phyloP scores from a whole-genome alignment of 108 stramenopile genomes.

The Nitzschia palea region DNA sequence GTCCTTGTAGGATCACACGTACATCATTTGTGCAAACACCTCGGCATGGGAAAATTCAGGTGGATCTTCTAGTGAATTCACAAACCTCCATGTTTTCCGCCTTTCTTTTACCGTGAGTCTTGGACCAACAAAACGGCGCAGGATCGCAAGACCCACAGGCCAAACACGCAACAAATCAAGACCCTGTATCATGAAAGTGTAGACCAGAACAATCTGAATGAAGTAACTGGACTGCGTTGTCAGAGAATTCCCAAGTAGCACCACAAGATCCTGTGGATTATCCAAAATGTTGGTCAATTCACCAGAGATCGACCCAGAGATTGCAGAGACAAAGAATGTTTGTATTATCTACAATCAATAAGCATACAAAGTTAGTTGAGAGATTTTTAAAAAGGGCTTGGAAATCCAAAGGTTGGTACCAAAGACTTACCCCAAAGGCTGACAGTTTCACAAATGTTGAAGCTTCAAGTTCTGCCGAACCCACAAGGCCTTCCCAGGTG shows the following conservation, averaged over 20 bases:
- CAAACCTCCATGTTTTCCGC: slow-evolving; percentile 26
- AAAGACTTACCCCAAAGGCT: slow-evolving; percentile 34
- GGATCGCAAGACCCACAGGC: slow-evolving; percentile 28
- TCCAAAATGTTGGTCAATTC: slow-evolving; percentile 37
- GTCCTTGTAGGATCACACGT: neutral
- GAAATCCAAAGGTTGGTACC: neutral
- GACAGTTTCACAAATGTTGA: slow-evolving; percentile 57
- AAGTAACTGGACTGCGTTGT: slow-evolving; percentile 49
- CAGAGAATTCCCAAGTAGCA: slow-evolving; percentile 42
- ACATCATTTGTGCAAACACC: slow-evolving; percentile 27
- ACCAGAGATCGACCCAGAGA: slow-evolving; percentile 39
- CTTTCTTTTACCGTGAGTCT: slow-evolving; percentile 57
- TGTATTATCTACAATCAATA: slow-evolving; percentile 41
- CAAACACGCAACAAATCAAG: slow-evolving; percentile 42
- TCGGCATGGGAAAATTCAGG: slow-evolving; percentile 38
- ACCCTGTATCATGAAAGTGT: slow-evolving; percentile 30
- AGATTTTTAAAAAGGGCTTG: neutral
- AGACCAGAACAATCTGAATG: slow-evolving; percentile 41
- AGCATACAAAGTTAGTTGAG: neutral
- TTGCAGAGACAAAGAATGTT: slow-evolving; percentile 62
- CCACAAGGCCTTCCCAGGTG: slow-evolving; percentile 47
- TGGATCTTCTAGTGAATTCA: slow-evolving; percentile 43
- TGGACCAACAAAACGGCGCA: slow-evolving; percentile 42
- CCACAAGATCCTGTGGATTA: slow-evolving; percentile 32
- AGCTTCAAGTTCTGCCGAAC: slow-evolving; percentile 31